Conservation (phyloP, 495 filamentous ascomycete genomes). For the Aspergillus saccharolyticus region DNA sequence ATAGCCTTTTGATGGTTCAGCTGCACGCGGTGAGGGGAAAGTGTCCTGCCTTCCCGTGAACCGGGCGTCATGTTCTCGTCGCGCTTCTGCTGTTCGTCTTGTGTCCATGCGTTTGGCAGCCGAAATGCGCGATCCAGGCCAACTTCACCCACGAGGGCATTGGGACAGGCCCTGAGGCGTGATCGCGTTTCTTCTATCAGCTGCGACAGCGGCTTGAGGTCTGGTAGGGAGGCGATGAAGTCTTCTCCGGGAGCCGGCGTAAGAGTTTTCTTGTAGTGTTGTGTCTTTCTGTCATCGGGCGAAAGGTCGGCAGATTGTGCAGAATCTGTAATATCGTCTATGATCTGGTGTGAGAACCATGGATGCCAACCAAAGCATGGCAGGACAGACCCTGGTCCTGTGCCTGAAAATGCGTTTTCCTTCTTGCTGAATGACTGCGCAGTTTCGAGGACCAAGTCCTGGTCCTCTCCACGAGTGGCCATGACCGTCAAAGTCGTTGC, state of each 20-base stretch:
- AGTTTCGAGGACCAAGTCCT: conserved; percentile 70
- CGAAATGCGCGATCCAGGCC: conserved; percentile 84
- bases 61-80: conserved; percentile 66
- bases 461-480: conserved; percentile 83
- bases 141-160: conserved; percentile 80
- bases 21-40: conserved; percentile 71
- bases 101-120: conserved; percentile 61
- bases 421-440: conserved; percentile 46
- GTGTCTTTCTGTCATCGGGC: conserved; percentile 40
- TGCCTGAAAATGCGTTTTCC: conserved; percentile 20
- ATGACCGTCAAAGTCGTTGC: conserved; percentile 76
- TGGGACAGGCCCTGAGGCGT: conserved; percentile 58
- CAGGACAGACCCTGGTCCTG: conserved; percentile 42
- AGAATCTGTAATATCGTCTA: conserved; percentile 52
- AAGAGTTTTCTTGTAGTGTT: conserved; percentile 70
- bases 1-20: conserved; percentile 73
- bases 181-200: conserved; percentile 60
- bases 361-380: conserved; percentile 98
- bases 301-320: neutral
- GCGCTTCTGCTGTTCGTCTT: conserved; percentile 45
- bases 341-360: conserved; percentile 91
- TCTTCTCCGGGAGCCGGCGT: conserved; percentile 48
- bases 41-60: conserved; percentile 68
- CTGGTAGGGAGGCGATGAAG: conserved; percentile 65
- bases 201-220: conserved; percentile 62